A percentile compares a stretch with the other conserved stretches of the same genome.
These are phyloP conservation scores for Bolboschoenoplectus hybrid DNA, from an alignment of 202 grass and related monocot species.

Conservation along the genomic window DNA sequence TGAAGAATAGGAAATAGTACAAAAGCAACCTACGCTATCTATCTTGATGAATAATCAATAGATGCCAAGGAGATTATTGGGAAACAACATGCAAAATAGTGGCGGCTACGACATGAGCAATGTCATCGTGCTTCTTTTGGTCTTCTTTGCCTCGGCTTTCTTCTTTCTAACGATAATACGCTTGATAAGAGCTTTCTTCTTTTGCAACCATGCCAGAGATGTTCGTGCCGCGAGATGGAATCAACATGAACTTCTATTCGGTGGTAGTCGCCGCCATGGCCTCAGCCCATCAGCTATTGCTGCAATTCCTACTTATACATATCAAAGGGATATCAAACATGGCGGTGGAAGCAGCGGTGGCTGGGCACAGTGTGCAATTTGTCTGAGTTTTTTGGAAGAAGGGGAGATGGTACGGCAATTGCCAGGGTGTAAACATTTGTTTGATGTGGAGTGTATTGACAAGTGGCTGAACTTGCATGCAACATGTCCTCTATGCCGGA, in stretches of 20 bases:
- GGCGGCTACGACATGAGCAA: neutral
- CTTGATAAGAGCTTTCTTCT: neutral
- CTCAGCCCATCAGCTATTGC: conserved; percentile 25
- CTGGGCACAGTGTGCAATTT: conserved; percentile 37
- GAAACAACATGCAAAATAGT: neutral
- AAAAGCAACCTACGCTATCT: neutral
- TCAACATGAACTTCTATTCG: neutral
- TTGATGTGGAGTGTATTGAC: conserved; percentile 39
- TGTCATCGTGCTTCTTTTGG: neutral
- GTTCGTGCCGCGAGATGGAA: neutral
- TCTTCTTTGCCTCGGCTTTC: neutral
- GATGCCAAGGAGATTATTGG: neutral
- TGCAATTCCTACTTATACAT: conserved; percentile 14
- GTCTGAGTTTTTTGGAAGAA: conserved; percentile 26
- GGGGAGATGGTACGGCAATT: conserved; percentile 30
- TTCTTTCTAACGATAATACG: neutral
- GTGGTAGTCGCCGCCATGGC: neutral
- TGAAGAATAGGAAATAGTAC: neutral
- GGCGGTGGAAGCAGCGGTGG: neutral
- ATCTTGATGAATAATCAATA: neutral
- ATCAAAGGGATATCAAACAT: neutral
- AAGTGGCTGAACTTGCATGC: conserved; percentile 29
- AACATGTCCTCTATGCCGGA: conserved; percentile 39
- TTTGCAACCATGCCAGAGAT: neutral
- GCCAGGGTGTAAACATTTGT: conserved; percentile 20